Conservation (phyloP, 2,329 filamentous ascomycete species). For the Fusarium xylarioides region DNA sequence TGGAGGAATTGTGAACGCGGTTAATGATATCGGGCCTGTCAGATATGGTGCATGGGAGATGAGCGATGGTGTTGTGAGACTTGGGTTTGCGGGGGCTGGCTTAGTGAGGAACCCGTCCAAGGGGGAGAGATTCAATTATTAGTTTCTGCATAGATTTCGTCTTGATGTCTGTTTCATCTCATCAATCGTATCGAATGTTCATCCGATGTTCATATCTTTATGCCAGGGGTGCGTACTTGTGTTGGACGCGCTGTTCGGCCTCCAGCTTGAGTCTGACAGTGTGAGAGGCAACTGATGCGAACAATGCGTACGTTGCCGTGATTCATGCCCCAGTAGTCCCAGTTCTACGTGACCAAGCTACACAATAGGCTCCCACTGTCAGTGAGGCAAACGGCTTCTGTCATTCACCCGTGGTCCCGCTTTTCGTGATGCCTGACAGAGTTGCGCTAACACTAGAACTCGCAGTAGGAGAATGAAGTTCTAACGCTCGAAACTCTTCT, state of each 20-base stretch:
- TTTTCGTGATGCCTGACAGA: not conserved
- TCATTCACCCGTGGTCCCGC: not conserved
- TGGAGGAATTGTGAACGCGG: constrained; percentile 17
- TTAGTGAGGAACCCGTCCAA: constrained; percentile 29
- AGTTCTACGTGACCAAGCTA: not conserved
- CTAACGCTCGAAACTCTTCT: not conserved
- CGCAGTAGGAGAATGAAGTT: not conserved
- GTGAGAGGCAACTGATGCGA: not conserved
- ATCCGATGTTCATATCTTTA: not conserved
- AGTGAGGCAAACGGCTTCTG: not conserved
- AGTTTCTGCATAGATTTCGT: not conserved
- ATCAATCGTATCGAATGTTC: too few relatives aligned
- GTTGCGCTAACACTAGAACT: not conserved
- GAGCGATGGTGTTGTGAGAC: constrained; percentile 23
- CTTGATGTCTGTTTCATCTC: not conserved
- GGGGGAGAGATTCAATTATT: constrained; percentile 35
- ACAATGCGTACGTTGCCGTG: not conserved
- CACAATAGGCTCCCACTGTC: not conserved
- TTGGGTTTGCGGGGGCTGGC: constrained; percentile 29
- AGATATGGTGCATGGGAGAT: constrained; percentile 38
- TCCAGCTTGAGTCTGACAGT: too few relatives aligned
- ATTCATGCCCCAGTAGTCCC: too few relatives aligned
- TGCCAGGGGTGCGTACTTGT: not conserved
- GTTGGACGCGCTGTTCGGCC: too few relatives aligned
- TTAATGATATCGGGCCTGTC: constrained; percentile 22